Evolutionary conservation across 768 basidiomycete genomes (phyloP).

Genomic region (Cytidiella melzeri): DNA sequence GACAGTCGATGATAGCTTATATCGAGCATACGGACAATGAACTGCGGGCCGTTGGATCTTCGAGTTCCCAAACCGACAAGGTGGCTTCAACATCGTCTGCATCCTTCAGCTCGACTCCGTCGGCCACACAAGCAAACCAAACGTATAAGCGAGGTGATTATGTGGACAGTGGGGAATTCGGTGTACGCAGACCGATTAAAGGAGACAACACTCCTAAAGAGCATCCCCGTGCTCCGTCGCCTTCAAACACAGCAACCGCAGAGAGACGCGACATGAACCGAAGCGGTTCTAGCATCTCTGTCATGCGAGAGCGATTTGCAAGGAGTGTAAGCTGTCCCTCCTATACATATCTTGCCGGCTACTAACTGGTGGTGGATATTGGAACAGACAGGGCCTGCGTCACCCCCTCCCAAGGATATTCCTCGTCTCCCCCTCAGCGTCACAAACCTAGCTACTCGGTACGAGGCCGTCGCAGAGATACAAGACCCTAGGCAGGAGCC

Average conservation of each 20-base stretch:
- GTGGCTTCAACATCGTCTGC: background rate
- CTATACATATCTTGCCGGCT: background rate
- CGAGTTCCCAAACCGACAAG: background rate
- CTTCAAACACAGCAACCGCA: slow-evolving; percentile 17
- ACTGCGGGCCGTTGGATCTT: too few species aligned
- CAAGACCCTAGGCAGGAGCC: background rate
- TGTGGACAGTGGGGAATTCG: slow-evolving; percentile 22
- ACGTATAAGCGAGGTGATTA: slow-evolving; percentile 14
- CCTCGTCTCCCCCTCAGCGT: slow-evolving; percentile 63
- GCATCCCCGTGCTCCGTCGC: slow-evolving; percentile 5
- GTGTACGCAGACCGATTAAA: slow-evolving; percentile 18
- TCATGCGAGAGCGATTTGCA: slow-evolving; percentile 60
- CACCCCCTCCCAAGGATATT: slow-evolving; percentile 53
- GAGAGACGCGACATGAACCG: slow-evolving; percentile 47
- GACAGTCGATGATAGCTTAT: too few species aligned
- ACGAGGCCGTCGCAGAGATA: slow-evolving; percentile 27
- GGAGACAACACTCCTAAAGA: slow-evolving; percentile 16
- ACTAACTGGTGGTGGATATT: background rate
- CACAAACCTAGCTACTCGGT: slow-evolving; percentile 56
- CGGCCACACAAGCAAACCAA: background rate
- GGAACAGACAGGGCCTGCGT: slow-evolving; percentile 42
- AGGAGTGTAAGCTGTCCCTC: slow-evolving; percentile 39
- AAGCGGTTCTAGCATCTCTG: slow-evolving; percentile 53
- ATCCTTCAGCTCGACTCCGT: background rate
- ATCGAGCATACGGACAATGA: too few species aligned